Evolutionary conservation across 805 yeast species (phyloP).

Genomic region (Alloascoidea hylecoeti): DNA sequence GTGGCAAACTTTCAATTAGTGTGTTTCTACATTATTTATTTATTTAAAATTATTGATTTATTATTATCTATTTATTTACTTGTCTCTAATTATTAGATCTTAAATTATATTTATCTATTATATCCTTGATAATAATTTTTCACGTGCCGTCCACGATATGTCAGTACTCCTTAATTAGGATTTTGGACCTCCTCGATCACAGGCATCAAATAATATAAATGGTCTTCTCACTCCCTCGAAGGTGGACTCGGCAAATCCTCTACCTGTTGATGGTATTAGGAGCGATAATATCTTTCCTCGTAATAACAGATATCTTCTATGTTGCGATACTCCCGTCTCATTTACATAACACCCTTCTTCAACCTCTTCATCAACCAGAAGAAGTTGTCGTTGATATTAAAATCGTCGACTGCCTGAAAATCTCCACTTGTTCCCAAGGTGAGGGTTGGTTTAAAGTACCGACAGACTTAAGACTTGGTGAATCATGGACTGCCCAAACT

Average conservation of each 20-base stretch:
- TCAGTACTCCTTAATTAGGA: too few relatives aligned
- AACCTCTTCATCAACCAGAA: conserved; percentile 20
- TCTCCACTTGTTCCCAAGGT: conserved; percentile 5
- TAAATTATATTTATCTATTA: too few relatives aligned
- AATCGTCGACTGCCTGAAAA: conserved; percentile 10
- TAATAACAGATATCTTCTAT: conserved; percentile 19
- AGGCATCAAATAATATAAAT: too few relatives aligned
- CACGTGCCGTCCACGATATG: too few relatives aligned
- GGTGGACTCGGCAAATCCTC: neutral
- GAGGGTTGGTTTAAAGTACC: conserved; percentile 28
- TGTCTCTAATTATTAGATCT: too few relatives aligned
- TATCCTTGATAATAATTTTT: too few relatives aligned
- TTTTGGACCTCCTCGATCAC: too few relatives aligned
- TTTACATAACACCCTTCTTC: conserved; percentile 16
- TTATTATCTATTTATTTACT: too few relatives aligned
- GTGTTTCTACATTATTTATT: too few relatives aligned
- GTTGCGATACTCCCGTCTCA: conserved; percentile 11
- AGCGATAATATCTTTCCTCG: conserved; percentile 7
- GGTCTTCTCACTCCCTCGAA: neutral
- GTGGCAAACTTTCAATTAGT: too few relatives aligned
- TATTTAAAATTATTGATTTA: too few relatives aligned
- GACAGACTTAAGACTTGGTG: conserved; percentile 32
- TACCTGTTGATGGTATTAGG: neutral
- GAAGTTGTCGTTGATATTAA: conserved; percentile 22
- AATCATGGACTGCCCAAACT: conserved; percentile 26